Conservation (phyloP, 371 early-diverging fungal species). For the Parasitella parasitica region DNA sequence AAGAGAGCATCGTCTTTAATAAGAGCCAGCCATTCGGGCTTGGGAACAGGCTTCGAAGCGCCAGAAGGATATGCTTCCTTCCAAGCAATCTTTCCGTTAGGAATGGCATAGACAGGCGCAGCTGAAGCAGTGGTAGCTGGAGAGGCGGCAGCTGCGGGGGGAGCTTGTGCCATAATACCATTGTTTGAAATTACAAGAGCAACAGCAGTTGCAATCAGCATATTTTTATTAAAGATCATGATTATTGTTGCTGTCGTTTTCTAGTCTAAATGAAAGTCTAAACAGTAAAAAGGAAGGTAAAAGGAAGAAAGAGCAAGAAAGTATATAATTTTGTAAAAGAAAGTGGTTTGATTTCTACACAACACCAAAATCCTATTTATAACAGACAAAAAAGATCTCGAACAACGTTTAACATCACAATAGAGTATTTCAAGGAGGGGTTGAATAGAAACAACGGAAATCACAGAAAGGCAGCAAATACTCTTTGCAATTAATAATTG, state of each 20-base stretch:
- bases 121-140: constrained; percentile 2
- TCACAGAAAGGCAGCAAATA: constrained; percentile 5
- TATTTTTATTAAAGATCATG: constrained; percentile 22
- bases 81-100: constrained; percentile 23
- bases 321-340: background rate
- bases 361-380: background rate
- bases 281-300: background rate
- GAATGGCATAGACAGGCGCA: constrained; percentile 4
- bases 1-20: constrained; percentile 29
- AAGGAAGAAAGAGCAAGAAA: background rate
- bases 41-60: constrained; percentile 33
- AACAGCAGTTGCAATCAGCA: constrained; percentile 15
- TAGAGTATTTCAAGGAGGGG: background rate
- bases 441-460: constrained; percentile 23
- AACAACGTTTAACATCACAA: background rate
- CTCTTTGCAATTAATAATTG: background rate
- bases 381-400: constrained; percentile 1
- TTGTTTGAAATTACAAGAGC: constrained; percentile 11
- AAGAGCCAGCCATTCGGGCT: constrained; percentile 48
- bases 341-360: background rate
- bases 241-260: background rate
- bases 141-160: background rate
- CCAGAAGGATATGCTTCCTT: constrained; percentile 35
- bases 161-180: constrained; percentile 2
- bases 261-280: constrained; percentile 3